These are phyloP conservation scores for Vairimorpha necatrix DNA, from an alignment of 371 early-diverging fungal genomes.

Conservation along the genomic window DNA sequence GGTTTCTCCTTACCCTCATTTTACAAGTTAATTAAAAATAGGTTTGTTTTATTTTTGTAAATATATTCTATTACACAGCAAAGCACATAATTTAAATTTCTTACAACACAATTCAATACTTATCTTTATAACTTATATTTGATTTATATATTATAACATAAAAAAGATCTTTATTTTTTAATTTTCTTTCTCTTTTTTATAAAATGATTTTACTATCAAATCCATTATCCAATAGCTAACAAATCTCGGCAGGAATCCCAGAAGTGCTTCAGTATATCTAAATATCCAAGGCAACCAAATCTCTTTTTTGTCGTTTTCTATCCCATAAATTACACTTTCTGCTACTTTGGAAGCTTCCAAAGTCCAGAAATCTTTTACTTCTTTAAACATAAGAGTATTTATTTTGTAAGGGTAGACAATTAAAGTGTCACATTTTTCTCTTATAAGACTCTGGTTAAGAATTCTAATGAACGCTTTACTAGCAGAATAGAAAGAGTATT, in stretches of 20 bases:
- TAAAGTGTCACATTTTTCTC: slow-evolving; percentile 49
- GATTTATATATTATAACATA: too few relatives aligned
- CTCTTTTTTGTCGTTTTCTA: slow-evolving; percentile 41
- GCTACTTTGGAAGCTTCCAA: slow-evolving; percentile 38
- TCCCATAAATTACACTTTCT: slow-evolving; percentile 31
- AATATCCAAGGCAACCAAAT: slow-evolving; percentile 44
- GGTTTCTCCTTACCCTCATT: too few relatives aligned
- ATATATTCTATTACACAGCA: too few relatives aligned
- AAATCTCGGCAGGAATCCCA: slow-evolving; percentile 2
- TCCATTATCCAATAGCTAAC: background rate
- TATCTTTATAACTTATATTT: too few relatives aligned
- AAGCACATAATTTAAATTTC: too few relatives aligned
- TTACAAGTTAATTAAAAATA: too few relatives aligned
- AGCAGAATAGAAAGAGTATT: slow-evolving; percentile 55
- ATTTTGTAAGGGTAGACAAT: slow-evolving; percentile 60
- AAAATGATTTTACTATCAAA: background rate
- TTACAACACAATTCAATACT: too few relatives aligned
- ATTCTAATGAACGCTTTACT: slow-evolving; percentile 53
- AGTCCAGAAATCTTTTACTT: slow-evolving; percentile 41
- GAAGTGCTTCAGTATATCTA: background rate
- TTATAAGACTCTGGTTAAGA: slow-evolving; percentile 48
- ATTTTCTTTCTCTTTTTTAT: background rate
- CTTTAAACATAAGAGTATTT: slow-evolving; percentile 54
- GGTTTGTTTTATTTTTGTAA: too few relatives aligned
- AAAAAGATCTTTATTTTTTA: too few relatives aligned